Evolutionary conservation across 192 early-diverging fungal genomes (phyloP), one percentile per base, ranked within the genome.

Genomic region (Anaeromyces robustus): DNA sequence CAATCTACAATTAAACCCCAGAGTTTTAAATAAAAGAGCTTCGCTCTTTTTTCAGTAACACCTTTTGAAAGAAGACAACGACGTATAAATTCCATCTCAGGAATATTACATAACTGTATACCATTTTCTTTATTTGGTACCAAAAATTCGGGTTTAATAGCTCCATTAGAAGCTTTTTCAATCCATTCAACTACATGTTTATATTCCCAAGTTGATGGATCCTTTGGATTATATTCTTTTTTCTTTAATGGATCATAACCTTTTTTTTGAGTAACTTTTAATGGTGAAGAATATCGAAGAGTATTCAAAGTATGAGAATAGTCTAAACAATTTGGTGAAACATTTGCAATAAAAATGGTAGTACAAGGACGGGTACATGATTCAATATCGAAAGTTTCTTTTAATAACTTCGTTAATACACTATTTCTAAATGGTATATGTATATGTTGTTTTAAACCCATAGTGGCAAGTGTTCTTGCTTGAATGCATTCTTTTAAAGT

Each of bases 401-500:
- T 90, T 22, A 90, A 68, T 4, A 90, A 81, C 22, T 86, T 43
- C 12, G 89, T 90, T 29, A 90, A 31, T 77, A 86, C 85, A 79
- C 82, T 84, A 78, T 81, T 81, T 29, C 89, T 85, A 78, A 84
- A 90, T 7, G 88, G 88, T 77, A 90, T 81, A 37, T 87, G 89
- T 7, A 87, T 83, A 77, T 84, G 82, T 30, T 85, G 83, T 83
- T 28, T 77, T 30, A 29, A 68, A 30, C 78, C 78, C 22, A 80
- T 29, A 4, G 78, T 80, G 1, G 84, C 81, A 80, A 88, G 28
- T 13, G 86, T 84, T 14, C 88, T 82, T 77, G 82, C 82, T 22
- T 87, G 59, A 80, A 90, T 87, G 78, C 89, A 90, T 59, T 90
- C 89, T 80, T 90, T 90, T 30, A 90, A 81, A 22, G 85, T 84